Evolutionary conservation across 192 early-diverging fungal species (phyloP), one percentile per base, ranked within the genome.

Genomic region (Linnemannia exigua): DNA sequence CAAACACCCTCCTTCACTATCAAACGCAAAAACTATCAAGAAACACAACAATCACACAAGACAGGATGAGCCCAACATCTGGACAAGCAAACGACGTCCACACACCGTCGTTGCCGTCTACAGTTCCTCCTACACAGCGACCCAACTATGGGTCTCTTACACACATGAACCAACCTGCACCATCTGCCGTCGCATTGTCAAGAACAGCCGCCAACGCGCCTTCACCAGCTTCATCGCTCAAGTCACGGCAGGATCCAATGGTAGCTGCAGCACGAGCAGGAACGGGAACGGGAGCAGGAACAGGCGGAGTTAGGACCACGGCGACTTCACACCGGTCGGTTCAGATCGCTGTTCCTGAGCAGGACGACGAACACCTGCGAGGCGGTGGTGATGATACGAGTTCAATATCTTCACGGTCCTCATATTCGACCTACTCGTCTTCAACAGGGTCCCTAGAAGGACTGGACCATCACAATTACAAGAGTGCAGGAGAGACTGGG

Each of bases 361-460:
- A 80, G 12, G 79, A 75, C 58, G 54, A 37, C 48, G 33, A 54
- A 17, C 3, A 74, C 50, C 8, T 33, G 17, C 41, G 25, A 33
- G 31, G 22, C 70, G 38, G 75, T 33, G 35, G 63, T 6, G 25
- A 37, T 7, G 76, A 77, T 51, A 70, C 48, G 35, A 36, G 16
- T 5, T 86, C 84, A 5, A 50, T 80, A 19, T 75, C 83, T 1
- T 79, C 83, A 48, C 71, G 19, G 14, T 79, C 83, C 16, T 85
- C 83, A 1, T 80, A 80, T 36, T 80, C 84, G 28, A 77, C 78
- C n/a, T 86, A 77, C 36, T 86, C 84, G 5, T 80, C 84, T 1
- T 80, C 84, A 8, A 79, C 67, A 51, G 36, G 54, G 1, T 31
- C 47, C 14, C 5, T 75, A 9, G 15, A 35, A 14, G 61, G 31